Evolutionary conservation across 768 basidiomycete genomes (phyloP), one percentile per base, ranked within the genome.

Genomic region (Amyloporia xantha): DNA sequence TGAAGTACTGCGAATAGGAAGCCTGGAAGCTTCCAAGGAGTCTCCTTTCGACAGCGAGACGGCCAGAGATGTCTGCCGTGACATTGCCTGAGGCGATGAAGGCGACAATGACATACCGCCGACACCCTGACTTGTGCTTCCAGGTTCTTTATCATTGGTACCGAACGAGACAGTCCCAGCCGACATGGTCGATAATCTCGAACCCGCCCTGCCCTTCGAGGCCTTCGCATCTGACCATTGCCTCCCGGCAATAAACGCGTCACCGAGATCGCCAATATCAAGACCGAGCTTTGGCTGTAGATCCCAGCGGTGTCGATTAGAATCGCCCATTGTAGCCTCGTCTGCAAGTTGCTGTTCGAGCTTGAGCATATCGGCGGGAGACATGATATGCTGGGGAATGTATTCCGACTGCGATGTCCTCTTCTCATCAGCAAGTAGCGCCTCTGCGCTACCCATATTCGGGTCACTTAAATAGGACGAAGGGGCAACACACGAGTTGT

Each of bases 371-470:
- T 84, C 80, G 15, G 78, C 81, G 20, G 80, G 77, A 13, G 82
- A 79, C 74, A 85, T 74, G 52, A 85, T 86, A 35, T 76, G 76
- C 59, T 83, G 79, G 6, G 81, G 80, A 4, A 66, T 70, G 61
- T 82, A 81, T 24, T 82, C 81, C 27, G 53, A 43, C 50, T 59
- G 58, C 11, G 65, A 60, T 72, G 26, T 62, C 54, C 44, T 61
- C 57, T 41, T 50, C 51, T 27, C 4, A 4, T 24, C 11, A 11
- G 27, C 5, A 13, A 25, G n/a, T 6, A 35, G 41, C 49, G 50
- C 20, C 17, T 30, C 39, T 21, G 17, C 23, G 30, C 10, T n/a
- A 26, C 15, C 20, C 19, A 17, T 26, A 20, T 37, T 38, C 19
- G 41, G 15, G 35, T 58, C 61, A 26, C 82, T 81, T 71, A 76